A percentile compares a stretch with the other conserved stretches of the same genome.
These are phyloP conservation scores for Colletotrichum spinosum DNA, from an alignment of 2,329 filamentous ascomycete genomes.

Conservation along the genomic window DNA sequence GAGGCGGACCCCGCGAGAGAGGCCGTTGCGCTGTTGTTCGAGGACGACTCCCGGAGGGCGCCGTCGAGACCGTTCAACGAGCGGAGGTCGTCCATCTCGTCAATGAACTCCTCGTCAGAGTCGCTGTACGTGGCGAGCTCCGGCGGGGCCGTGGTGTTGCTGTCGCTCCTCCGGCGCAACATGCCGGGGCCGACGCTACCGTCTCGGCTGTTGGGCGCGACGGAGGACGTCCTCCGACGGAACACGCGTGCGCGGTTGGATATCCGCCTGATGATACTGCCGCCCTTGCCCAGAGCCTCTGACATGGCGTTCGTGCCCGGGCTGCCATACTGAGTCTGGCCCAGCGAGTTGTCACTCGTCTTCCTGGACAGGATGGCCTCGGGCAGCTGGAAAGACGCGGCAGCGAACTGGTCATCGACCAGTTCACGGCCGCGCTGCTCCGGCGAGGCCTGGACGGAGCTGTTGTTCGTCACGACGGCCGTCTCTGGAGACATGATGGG, in stretches of 20 bases:
- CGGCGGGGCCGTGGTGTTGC: slow-evolving; percentile 77
- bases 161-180: slow-evolving; percentile 88
- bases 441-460: slow-evolving; percentile 75
- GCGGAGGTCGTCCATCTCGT: slow-evolving; percentile 61
- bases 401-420: slow-evolving; percentile 58
- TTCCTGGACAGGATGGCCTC: slow-evolving; percentile 75
- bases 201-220: slow-evolving; percentile 81
- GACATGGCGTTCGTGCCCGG: slow-evolving; percentile 70
- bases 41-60: slow-evolving; percentile 59
- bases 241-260: slow-evolving; percentile 82
- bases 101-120: slow-evolving; percentile 69
- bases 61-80: slow-evolving; percentile 55
- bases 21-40: slow-evolving; percentile 58
- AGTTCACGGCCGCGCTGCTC: slow-evolving; percentile 69
- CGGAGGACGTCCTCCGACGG: slow-evolving; percentile 82
- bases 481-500: slow-evolving; percentile 68
- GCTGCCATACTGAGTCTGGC: slow-evolving; percentile 67
- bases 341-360: slow-evolving; percentile 72
- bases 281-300: slow-evolving; percentile 51
- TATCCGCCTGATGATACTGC: slow-evolving; percentile 80
- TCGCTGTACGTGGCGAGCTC: slow-evolving; percentile 60
- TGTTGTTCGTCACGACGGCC: slow-evolving; percentile 65
- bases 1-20: slow-evolving; percentile 58
- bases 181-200: slow-evolving; percentile 91
- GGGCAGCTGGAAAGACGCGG: slow-evolving; percentile 75